Evolutionary conservation across 2,329 filamentous ascomycete genomes (phyloP).

Genomic region (Parastagonospora avenae): DNA sequence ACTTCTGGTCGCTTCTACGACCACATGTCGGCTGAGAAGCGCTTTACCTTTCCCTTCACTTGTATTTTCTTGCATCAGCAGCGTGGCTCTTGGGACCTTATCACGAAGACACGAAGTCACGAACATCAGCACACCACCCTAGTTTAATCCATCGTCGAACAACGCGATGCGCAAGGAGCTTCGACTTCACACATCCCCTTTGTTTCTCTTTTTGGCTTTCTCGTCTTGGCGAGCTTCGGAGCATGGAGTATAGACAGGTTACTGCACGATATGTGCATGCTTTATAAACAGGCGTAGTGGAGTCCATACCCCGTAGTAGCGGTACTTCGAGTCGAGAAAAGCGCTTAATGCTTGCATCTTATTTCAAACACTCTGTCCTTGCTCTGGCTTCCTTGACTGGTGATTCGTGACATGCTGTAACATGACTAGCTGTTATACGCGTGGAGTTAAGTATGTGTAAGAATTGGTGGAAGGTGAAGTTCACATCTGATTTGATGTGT

Average conservation of each 20-base stretch:
- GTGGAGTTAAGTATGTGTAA: neutral
- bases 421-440: no score
- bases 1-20: neutral
- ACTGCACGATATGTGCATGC: conserved; percentile 22
- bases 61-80: conserved; percentile 43
- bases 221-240: conserved; percentile 13
- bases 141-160: conserved; percentile 22
- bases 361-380: neutral
- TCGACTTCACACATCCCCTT: conserved; percentile 14
- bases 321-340: conserved; percentile 19
- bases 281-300: conserved; percentile 8
- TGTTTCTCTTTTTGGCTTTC: conserved; percentile 10
- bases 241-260: conserved; percentile 25
- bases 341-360: conserved; percentile 32
- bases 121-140: conserved; percentile 30
- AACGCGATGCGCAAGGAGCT: conserved; percentile 7
- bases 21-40: conserved; percentile 1
- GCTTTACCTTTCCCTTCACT: conserved; percentile 21
- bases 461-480: neutral
- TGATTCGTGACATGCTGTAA: no score
- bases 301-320: conserved; percentile 5
- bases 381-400: neutral
- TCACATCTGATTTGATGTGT: no score
- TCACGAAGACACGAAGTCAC: conserved; percentile 47
- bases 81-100: conserved; percentile 28